phyloP scores from a whole-genome alignment of 257 asterid species.

The Solanum dulcamara region DNA sequence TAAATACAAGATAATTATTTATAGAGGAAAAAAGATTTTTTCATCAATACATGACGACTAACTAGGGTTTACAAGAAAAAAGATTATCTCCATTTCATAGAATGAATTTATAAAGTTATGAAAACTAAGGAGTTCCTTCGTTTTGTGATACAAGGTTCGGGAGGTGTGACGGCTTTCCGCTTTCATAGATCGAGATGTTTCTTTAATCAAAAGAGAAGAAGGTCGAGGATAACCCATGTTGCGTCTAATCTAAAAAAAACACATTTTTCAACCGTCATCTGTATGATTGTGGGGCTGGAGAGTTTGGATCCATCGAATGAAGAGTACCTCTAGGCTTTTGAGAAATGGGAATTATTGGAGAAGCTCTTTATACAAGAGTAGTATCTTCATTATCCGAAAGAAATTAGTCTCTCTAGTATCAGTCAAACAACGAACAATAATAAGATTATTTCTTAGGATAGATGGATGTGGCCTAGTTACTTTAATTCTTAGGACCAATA shows the following conservation, averaged over 20 bases:
- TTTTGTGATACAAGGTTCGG: neutral
- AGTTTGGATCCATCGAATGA: too few relatives aligned
- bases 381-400: too few relatives aligned
- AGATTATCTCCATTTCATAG: neutral
- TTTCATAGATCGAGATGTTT: neutral
- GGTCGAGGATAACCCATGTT: neutral
- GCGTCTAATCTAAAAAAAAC: neutral
- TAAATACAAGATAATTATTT: neutral
- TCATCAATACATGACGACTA: neutral
- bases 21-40: neutral
- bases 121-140: neutral
- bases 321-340: too few relatives aligned
- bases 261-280: neutral
- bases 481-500: neutral
- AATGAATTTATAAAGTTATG: neutral
- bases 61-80: neutral
- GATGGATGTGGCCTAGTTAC: neutral
- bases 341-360: too few relatives aligned
- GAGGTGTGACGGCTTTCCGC: neutral
- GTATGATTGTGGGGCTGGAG: neutral
- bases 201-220: too few relatives aligned
- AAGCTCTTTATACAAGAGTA: too few relatives aligned
- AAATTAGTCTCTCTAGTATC: neutral
- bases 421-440: neutral
- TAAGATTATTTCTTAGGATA: neutral